Percentiles rank a stretch among this genome's conserved stretches.
These are phyloP conservation scores for Agrocybe praecox DNA, from an alignment of 768 basidiomycete genomes.

Conservation along the genomic window DNA sequence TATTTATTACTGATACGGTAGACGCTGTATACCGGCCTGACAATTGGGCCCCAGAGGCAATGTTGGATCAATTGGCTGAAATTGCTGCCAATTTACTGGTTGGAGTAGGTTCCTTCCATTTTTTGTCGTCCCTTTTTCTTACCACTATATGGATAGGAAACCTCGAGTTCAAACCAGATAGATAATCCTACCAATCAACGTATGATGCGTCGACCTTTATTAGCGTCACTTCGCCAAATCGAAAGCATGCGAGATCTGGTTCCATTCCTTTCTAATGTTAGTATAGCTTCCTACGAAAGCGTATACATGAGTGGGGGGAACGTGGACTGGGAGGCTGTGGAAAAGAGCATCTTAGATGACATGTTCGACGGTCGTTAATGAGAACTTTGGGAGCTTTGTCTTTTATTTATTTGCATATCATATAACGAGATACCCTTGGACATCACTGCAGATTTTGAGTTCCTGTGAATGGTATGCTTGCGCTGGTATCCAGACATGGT, in stretches of 20 bases:
- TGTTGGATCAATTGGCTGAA: slow-evolving; percentile 90
- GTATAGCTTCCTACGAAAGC: slow-evolving; percentile 88
- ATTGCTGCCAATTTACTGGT: slow-evolving; percentile 71
- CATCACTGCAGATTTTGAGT: no score
- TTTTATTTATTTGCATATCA: slow-evolving; percentile 7
- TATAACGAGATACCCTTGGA: slow-evolving; percentile 8
- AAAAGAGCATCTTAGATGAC: slow-evolving; percentile 78
- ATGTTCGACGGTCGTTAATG: slow-evolving; percentile 84
- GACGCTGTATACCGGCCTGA: slow-evolving; percentile 92
- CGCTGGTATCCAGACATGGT: no score
- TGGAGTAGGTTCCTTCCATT: slow-evolving; percentile 23
- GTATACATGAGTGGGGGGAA: slow-evolving; percentile 81
- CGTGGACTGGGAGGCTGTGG: slow-evolving; percentile 90
- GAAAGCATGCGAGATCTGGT: slow-evolving; percentile 83
- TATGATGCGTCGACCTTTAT: slow-evolving; percentile 71
- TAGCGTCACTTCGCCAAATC: slow-evolving; percentile 70
- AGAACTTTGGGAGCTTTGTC: slow-evolving; percentile 1
- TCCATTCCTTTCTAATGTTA: slow-evolving; percentile 91
- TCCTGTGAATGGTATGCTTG: no score
- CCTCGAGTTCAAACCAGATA: slow-evolving; percentile 22
- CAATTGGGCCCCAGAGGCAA: slow-evolving; percentile 79
- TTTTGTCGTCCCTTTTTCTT: background rate
- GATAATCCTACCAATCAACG: slow-evolving; percentile 38
- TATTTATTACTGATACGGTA: slow-evolving; percentile 96
- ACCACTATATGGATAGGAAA: slow-evolving; percentile 24